phyloP scores from a whole-genome alignment of 176 grass and related monocot genomes.

The Tuctoria greenei region DNA sequence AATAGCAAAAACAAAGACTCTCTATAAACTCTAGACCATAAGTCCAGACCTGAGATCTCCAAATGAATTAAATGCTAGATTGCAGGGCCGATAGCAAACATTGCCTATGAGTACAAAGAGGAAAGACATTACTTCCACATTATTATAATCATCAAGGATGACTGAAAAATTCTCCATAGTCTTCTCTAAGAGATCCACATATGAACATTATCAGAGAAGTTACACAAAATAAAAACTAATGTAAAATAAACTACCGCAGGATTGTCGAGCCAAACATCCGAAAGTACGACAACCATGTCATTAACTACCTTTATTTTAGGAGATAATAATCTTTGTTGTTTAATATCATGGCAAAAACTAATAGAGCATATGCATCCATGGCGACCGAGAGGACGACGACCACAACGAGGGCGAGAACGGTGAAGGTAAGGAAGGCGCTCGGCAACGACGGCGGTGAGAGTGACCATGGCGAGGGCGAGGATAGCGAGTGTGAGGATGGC shows the following conservation, averaged over 20 bases:
- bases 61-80: constrained; percentile 82
- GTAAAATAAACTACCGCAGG: constrained; percentile 63
- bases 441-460: no score
- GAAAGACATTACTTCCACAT: constrained; percentile 81
- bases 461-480: no score
- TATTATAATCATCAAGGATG: constrained; percentile 88
- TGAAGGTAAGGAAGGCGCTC: no score
- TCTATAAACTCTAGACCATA: neutral
- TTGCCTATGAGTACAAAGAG: constrained; percentile 96
- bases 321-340: constrained; percentile 65
- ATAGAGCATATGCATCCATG: no score
- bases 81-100: constrained; percentile 83
- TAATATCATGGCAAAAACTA: constrained; percentile 30
- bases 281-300: constrained; percentile 97
- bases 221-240: constrained; percentile 31
- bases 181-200: constrained; percentile 65
- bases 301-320: constrained; percentile 81
- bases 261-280: constrained; percentile 91
- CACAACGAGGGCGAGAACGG: no score
- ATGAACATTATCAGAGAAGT: constrained; percentile 29
- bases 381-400: no score
- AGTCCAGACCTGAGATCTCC: constrained; percentile 73
- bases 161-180: constrained; percentile 82
- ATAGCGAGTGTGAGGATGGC: no score
- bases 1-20: constrained; percentile 11